Percentiles rank a stretch among this genome's conserved stretches.
Conservation (phyloP, 768 basidiomycete genomes). For the Boletellus ananas region DNA sequence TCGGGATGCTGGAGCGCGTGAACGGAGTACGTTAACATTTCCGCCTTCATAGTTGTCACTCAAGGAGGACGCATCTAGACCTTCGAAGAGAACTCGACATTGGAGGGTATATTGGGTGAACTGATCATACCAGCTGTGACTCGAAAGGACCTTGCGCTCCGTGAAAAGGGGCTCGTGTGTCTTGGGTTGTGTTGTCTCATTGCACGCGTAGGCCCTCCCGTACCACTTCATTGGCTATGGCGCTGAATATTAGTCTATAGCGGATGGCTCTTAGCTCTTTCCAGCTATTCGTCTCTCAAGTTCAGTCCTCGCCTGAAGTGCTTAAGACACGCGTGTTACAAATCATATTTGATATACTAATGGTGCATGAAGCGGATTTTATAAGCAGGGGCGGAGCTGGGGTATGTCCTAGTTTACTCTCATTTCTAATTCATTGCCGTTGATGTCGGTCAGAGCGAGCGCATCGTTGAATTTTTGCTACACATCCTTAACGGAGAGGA, state of each 20-base stretch:
- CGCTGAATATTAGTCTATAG: slow-evolving; percentile 6
- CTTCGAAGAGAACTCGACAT: slow-evolving; percentile 64
- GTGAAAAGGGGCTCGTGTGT: slow-evolving; percentile 64
- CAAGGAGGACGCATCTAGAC: slow-evolving; percentile 29
- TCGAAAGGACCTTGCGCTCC: slow-evolving; percentile 70
- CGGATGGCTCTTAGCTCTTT: slow-evolving; percentile 48
- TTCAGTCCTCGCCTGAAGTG: slow-evolving; percentile 57
- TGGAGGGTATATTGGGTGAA: slow-evolving; percentile 69
- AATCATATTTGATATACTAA: slow-evolving; percentile 80
- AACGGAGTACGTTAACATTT: slow-evolving; percentile 57
- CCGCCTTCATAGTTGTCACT: background rate
- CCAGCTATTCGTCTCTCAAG: slow-evolving; percentile 78
- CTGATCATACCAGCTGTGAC: slow-evolving; percentile 89
- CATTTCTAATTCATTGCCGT: background rate
- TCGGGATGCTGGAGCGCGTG: slow-evolving; percentile 82
- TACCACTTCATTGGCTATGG: background rate
- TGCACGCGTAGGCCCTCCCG: slow-evolving; percentile 37
- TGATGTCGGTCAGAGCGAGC: slow-evolving; percentile 37
- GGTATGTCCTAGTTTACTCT: slow-evolving; percentile 20
- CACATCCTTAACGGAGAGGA: slow-evolving; percentile 50
- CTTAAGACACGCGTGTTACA: slow-evolving; percentile 72
- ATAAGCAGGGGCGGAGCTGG: slow-evolving; percentile 42
- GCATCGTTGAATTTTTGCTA: slow-evolving; percentile 66
- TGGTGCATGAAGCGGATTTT: slow-evolving; percentile 73
- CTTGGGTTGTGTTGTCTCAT: slow-evolving; percentile 76